Percentiles rank a stretch among this genome's conserved stretches.
Conservation (phyloP, 2,329 filamentous ascomycete genomes). For the Apiospora phragmitis region DNA sequence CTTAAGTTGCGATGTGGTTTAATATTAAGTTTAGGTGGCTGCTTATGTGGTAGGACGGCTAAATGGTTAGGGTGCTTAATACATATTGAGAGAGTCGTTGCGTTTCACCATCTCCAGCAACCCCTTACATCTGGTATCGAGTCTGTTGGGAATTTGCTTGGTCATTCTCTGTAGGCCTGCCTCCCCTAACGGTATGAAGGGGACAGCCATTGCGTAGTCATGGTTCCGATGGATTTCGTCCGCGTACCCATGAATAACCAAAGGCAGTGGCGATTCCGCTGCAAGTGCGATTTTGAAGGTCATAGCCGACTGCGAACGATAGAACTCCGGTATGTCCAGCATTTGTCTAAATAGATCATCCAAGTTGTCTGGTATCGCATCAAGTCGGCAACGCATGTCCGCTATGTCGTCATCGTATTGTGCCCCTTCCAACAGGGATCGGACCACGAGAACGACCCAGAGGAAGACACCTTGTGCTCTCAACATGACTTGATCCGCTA, state of each 20-base stretch:
- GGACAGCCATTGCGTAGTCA: neutral
- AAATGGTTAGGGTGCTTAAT: too few species aligned
- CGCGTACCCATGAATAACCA: neutral
- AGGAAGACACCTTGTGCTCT: neutral
- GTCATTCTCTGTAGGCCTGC: neutral
- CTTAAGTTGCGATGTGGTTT: too few species aligned
- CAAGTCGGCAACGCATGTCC: neutral
- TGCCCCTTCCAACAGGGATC: neutral
- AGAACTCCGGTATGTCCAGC: neutral
- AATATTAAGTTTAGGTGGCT: too few species aligned
- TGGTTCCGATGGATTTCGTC: neutral
- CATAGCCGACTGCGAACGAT: neutral
- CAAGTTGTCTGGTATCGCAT: neutral
- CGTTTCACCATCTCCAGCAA: neutral
- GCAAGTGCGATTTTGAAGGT: neutral
- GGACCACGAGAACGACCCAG: neutral
- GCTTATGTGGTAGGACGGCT: too few species aligned
- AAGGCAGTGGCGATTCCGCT: neutral
- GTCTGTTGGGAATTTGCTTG: neutral
- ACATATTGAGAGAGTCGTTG: neutral
- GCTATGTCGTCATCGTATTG: neutral
- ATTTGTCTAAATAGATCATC: neutral
- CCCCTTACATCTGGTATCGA: neutral
- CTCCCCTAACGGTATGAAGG: neutral
- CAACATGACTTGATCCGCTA: neutral